These are phyloP conservation scores for Fagopyrum tataricum DNA, from an alignment of 148 eudicot species.

Conservation along the genomic window DNA sequence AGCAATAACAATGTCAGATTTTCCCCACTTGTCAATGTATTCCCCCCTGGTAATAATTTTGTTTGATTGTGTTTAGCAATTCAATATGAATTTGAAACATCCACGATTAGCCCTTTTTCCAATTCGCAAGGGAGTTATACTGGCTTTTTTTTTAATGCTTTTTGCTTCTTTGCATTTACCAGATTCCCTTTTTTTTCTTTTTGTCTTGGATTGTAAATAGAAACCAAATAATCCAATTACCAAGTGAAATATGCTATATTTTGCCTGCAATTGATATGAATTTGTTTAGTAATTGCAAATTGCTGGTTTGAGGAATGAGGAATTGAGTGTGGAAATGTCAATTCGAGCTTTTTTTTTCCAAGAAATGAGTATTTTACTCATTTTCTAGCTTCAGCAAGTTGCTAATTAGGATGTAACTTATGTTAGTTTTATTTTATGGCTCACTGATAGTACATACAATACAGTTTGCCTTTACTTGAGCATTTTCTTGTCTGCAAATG, in stretches of 20 bases:
- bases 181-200: background rate
- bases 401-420: no score
- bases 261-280: background rate
- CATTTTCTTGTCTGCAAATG: background rate
- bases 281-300: background rate
- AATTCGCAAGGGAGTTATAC: background rate
- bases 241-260: background rate
- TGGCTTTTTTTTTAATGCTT: background rate
- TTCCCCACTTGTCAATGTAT: slow-evolving; percentile 10
- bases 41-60: slow-evolving; percentile 6
- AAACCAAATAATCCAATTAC: background rate
- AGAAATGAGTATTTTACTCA: no score
- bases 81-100: background rate
- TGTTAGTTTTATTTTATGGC: no score
- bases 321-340: background rate
- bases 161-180: background rate
- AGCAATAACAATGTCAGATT: slow-evolving; percentile 7
- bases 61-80: background rate
- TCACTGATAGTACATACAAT: no score
- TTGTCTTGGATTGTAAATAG: background rate
- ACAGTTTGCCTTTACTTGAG: background rate
- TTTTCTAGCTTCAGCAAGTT: no score
- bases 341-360: background rate
- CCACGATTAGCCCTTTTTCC: background rate
- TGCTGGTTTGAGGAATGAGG: background rate